A percentile compares a stretch with the other conserved stretches of the same genome.
Evolutionary conservation across 805 yeast genomes (phyloP).

Genomic region (Lachancea sp.): DNA sequence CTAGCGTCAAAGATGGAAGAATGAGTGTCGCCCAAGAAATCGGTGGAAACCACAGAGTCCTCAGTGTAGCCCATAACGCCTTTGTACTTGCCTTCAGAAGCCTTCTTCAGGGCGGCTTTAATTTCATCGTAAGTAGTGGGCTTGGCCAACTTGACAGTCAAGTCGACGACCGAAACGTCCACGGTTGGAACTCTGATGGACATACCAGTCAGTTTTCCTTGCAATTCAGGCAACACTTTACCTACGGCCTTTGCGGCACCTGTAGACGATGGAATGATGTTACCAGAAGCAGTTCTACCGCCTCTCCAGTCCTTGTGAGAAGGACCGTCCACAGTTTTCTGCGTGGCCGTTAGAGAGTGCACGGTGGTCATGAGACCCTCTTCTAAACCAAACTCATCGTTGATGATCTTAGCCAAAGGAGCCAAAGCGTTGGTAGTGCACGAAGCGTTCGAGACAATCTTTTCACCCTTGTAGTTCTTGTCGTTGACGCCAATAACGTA

Average conservation of each 20-base stretch:
- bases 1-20: constrained; percentile 63
- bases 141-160: constrained; percentile 56
- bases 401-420: constrained; percentile 63
- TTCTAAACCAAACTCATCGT: constrained; percentile 60
- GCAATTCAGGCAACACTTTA: constrained; percentile 63
- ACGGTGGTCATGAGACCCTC: constrained; percentile 75
- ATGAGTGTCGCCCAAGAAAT: constrained; percentile 55
- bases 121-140: constrained; percentile 59
- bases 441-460: constrained; percentile 62
- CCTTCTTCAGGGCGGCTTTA: constrained; percentile 51
- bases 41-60: constrained; percentile 65
- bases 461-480: constrained; percentile 50
- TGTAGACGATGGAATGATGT: constrained; percentile 69
- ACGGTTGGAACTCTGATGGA: constrained; percentile 69
- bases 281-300: constrained; percentile 71
- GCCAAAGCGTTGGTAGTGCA: constrained; percentile 74
- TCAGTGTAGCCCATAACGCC: constrained; percentile 66
- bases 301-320: constrained; percentile 79
- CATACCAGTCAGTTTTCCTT: constrained; percentile 70
- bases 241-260: constrained; percentile 78
- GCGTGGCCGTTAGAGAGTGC: constrained; percentile 66
- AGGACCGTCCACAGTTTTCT: constrained; percentile 71
- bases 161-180: constrained; percentile 67
- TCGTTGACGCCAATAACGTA: constrained; percentile 67
- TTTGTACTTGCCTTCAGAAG: constrained; percentile 53